Evolutionary conservation across 2,329 filamentous ascomycete genomes (phyloP).

Genomic region (Sclerotinia glacialis): DNA sequence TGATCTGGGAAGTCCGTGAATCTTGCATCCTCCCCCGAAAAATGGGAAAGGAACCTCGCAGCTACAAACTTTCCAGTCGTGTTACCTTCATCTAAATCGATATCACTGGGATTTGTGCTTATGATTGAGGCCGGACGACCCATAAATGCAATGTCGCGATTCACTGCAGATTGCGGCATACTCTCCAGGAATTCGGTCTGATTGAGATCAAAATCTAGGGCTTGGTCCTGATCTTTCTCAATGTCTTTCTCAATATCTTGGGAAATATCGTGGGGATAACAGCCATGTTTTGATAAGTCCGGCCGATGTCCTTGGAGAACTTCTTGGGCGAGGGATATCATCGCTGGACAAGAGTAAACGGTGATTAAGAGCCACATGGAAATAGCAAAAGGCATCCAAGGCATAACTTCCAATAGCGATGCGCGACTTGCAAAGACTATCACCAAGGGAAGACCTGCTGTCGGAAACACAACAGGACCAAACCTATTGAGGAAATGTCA

Average conservation of each 20-base stretch:
- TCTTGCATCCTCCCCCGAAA: neutral
- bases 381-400: conserved; percentile 25
- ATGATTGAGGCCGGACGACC: conserved; percentile 7
- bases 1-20: neutral
- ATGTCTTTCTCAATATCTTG: conserved; percentile 2
- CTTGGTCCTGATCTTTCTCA: conserved; percentile 1
- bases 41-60: neutral
- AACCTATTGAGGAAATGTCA: conserved; percentile 15
- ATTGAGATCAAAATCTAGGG: neutral
- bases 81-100: conserved; percentile 16
- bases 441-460: neutral
- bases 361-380: conserved; percentile 24
- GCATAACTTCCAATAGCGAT: conserved; percentile 17
- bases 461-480: neutral
- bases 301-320: neutral
- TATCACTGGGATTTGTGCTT: conserved; percentile 3
- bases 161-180: neutral
- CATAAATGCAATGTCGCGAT: conserved; percentile 8
- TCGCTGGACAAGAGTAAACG: conserved; percentile 23
- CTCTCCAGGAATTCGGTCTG: neutral
- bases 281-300: neutral
- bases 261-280: neutral
- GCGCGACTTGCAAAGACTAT: conserved; percentile 19
- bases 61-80: neutral
- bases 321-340: neutral